Evolutionary conservation across 305 asterid species (phyloP).

Genomic region (Withania somnifera): DNA sequence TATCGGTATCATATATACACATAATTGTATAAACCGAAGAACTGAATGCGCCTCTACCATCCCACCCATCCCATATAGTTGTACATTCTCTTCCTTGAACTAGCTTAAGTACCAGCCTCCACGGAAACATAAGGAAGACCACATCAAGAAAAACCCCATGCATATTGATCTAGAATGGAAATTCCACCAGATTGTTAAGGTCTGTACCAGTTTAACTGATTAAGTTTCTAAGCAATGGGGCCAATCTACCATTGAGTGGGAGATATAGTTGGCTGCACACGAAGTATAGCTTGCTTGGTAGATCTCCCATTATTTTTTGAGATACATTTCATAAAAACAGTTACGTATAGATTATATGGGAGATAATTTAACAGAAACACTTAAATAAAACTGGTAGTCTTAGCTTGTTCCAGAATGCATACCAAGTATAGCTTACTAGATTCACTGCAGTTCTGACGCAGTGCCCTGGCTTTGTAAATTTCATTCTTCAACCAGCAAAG

Average conservation of each 20-base stretch:
- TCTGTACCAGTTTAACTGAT: too few species aligned
- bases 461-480: slow-evolving; percentile 45
- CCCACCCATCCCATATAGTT: background rate
- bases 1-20: background rate
- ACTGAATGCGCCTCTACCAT: background rate
- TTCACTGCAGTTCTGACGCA: slow-evolving; percentile 55
- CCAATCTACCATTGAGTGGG: too few species aligned
- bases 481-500: slow-evolving; percentile 55
- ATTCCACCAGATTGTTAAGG: background rate
- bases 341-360: background rate
- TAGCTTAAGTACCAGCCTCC: background rate
- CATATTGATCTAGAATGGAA: too few species aligned
- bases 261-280: too few species aligned
- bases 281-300: too few species aligned
- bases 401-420: slow-evolving; percentile 13
- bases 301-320: background rate
- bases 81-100: too few species aligned
- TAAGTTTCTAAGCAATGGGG: too few species aligned
- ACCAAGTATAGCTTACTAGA: slow-evolving; percentile 92
- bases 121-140: background rate
- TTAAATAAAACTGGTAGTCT: background rate
- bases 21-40: background rate
- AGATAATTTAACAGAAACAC: background rate
- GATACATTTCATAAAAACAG: background rate
- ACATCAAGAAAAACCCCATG: background rate